These are phyloP conservation scores for Coniochaeta sp. DNA, from an alignment of 2,329 filamentous ascomycete genomes.

Conservation along the genomic window DNA sequence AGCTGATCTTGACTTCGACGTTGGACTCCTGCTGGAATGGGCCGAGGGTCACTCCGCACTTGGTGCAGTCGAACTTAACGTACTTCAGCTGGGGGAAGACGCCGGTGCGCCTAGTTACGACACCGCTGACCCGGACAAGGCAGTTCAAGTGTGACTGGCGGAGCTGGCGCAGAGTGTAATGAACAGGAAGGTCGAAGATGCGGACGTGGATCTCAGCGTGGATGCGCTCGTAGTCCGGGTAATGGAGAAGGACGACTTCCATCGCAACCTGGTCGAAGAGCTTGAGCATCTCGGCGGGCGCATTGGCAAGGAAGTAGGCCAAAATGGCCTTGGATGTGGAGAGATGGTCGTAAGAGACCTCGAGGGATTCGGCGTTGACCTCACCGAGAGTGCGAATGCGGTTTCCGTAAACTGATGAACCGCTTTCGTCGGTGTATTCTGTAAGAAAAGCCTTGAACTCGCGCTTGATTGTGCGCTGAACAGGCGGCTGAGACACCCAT, in stretches of 20 bases:
- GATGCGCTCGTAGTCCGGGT: slow-evolving; percentile 95
- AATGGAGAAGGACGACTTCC: slow-evolving; percentile 92
- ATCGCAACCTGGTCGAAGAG: slow-evolving; percentile 96
- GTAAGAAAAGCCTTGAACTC: slow-evolving; percentile 98
- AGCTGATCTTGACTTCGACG: slow-evolving; percentile 91
- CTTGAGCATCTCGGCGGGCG: slow-evolving; percentile 88
- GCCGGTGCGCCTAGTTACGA: slow-evolving; percentile 87
- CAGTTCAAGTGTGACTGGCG: slow-evolving; percentile 96
- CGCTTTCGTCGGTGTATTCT: slow-evolving; percentile 85
- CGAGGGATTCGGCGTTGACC: slow-evolving; percentile 90
- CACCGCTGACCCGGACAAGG: slow-evolving; percentile 85
- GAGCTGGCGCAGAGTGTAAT: slow-evolving; percentile 90
- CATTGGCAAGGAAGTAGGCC: slow-evolving; percentile 93
- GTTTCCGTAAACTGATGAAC: slow-evolving; percentile 88
- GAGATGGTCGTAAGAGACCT: slow-evolving; percentile 92
- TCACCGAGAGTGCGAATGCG: slow-evolving; percentile 94
- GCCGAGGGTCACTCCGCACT: slow-evolving; percentile 85
- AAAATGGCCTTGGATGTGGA: slow-evolving; percentile 86
- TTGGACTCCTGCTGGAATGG: slow-evolving; percentile 98
- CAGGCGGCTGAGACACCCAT: slow-evolving; percentile 85
- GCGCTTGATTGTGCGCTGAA: slow-evolving; percentile 86
- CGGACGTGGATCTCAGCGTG: slow-evolving; percentile 97
- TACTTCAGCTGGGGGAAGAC: slow-evolving; percentile 98
- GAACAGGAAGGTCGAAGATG: slow-evolving; percentile 88
- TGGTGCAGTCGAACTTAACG: slow-evolving; percentile 94